Percentiles rank a stretch among this genome's conserved stretches.
These are phyloP conservation scores for Suhomyces sp. DNA, from an alignment of 805 yeast species.

Conservation along the genomic window DNA sequence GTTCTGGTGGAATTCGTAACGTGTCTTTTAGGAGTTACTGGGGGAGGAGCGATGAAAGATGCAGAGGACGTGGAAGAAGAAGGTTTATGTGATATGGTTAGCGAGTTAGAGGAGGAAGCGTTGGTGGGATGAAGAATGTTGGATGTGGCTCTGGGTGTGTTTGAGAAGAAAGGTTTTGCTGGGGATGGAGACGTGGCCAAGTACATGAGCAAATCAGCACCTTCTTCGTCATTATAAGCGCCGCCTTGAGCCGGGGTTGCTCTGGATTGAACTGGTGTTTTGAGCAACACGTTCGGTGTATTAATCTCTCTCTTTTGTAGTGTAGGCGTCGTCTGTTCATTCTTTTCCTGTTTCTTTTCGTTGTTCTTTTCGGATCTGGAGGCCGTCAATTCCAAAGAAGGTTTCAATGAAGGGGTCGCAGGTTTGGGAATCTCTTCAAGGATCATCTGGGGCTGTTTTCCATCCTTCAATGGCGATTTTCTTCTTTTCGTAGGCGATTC, in stretches of 20 bases:
- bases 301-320: conserved; percentile 11
- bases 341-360: not conserved
- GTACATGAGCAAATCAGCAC: conserved; percentile 78
- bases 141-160: conserved; percentile 27
- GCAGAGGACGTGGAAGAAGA: conserved; percentile 20
- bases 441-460: conserved; percentile 21
- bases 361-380: not conserved
- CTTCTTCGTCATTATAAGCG: conserved; percentile 50
- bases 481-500: conserved; percentile 36
- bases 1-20: conserved; percentile 24
- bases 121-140: not conserved
- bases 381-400: conserved; percentile 10
- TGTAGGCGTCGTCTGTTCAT: conserved; percentile 12
- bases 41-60: conserved; percentile 40
- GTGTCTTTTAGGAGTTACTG: conserved; percentile 42
- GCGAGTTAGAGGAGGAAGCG: conserved; percentile 20
- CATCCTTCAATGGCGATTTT: conserved; percentile 3
- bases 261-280: conserved; percentile 38
- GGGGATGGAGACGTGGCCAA: conserved; percentile 83
- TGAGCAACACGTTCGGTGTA: conserved; percentile 10
- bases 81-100: conserved; percentile 9
- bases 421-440: conserved; percentile 29
- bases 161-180: conserved; percentile 36
- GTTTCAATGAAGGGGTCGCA: conserved; percentile 20
- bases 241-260: conserved; percentile 10